Percentiles rank a stretch among this genome's conserved stretches.
phyloP scores from a whole-genome alignment of 768 basidiomycete genomes.

The Pholiota conissans region DNA sequence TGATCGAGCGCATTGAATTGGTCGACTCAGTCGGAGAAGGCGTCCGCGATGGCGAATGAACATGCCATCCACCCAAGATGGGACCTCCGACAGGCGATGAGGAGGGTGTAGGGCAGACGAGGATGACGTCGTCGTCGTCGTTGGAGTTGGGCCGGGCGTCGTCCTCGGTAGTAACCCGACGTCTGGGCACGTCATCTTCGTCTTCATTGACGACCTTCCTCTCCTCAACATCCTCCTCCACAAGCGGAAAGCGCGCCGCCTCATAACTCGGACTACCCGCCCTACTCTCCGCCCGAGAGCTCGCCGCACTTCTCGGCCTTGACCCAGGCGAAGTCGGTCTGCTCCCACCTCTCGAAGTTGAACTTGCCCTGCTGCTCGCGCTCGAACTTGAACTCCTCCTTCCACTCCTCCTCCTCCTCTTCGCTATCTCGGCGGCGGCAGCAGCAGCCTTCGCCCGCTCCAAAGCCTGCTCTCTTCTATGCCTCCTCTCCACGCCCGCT shows the following conservation, averaged over 20 bases:
- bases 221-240: slow-evolving; percentile 16
- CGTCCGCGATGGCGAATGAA: background rate
- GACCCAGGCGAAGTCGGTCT: too few species aligned
- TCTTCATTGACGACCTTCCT: background rate
- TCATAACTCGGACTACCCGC: background rate
- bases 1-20: too few species aligned
- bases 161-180: too few species aligned
- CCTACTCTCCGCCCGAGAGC: background rate
- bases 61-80: background rate
- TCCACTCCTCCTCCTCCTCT: too few species aligned
- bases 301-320: background rate
- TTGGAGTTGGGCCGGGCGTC: too few species aligned
- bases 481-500: slow-evolving; percentile 20
- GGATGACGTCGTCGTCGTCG: background rate
- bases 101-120: background rate
- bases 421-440: too few species aligned
- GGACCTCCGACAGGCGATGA: background rate
- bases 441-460: background rate
- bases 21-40: background rate
- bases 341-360: too few species aligned
- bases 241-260: slow-evolving; percentile 18
- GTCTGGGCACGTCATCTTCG: too few species aligned
- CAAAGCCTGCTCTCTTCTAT: slow-evolving; percentile 7
- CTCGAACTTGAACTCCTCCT: too few species aligned
- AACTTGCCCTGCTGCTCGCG: too few species aligned